Evolutionary conservation across 139 green algal species (phyloP), one percentile per base, ranked within the genome.

Genomic region (Medakamo hakoo): DNA sequence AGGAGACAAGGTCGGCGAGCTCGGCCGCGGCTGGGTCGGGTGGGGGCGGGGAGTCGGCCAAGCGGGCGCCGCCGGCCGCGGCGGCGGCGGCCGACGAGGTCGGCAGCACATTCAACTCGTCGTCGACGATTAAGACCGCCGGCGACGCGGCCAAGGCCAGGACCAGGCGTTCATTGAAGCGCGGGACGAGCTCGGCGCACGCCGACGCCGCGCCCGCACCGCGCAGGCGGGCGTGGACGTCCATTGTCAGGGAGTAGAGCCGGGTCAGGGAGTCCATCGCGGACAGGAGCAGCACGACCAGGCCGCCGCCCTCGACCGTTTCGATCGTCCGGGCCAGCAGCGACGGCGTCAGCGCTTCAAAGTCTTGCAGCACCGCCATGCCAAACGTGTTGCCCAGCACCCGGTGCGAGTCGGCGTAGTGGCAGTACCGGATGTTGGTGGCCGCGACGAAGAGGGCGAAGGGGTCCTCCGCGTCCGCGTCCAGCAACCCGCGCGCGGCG

Each of bases 311-410:
- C 75, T 97, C 91, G 57, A 99, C 92, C 2, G 93, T 98, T 83
- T 99, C 92, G 3, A 98, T 84, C 0, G 93, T 97, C 57, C 90
- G 80, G 0, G 92, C 93, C 68, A 99, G 74, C 61, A 99, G 76
- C 73, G 98, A 98, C 60, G 93, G 93, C 0, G 89, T 98, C n/a
- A 99, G 63, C 2, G 90, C 89, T 79, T 99, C 93, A 82, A 99
- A 99, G 72, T 99, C 93, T 86, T 98, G 84, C 49, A 98, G 83
- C 16, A 98, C 91, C n/a, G 82, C 86, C 92, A 98, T 98, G 64
- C 92, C 92, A 73, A 88, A 99, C 19, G 93, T 99, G 77, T 94
- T 93, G 48, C 93, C 93, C 63, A 97, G 80, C 58, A 97, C 90
- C 65, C 93, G 94, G 63, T 97, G 92, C 5, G 90, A 96, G 58